Evolutionary conservation across 2,329 filamentous ascomycete species (phyloP).

Genomic region (Aureobasidium sp.): DNA sequence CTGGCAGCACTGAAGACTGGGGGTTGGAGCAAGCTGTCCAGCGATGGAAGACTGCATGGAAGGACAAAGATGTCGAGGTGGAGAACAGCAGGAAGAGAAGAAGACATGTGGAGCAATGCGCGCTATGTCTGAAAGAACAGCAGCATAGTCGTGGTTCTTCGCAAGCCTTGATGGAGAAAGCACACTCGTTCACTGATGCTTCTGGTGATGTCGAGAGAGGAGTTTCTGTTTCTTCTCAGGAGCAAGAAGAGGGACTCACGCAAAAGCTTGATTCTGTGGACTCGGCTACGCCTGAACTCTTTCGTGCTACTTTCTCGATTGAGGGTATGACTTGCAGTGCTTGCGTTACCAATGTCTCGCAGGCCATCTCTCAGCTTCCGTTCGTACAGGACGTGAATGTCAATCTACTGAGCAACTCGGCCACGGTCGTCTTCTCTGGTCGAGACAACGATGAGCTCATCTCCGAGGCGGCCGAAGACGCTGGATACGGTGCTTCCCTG

Average conservation of each 20-base stretch:
- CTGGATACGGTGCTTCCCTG: slow-evolving; percentile 21
- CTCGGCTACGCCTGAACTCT: background rate
- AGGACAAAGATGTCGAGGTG: background rate
- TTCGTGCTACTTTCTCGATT: slow-evolving; percentile 40
- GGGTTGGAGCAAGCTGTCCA: slow-evolving; percentile 17
- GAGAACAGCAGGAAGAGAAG: slow-evolving; percentile 11
- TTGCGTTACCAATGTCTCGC: slow-evolving; percentile 43
- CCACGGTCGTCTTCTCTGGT: slow-evolving; percentile 36
- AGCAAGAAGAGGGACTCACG: background rate
- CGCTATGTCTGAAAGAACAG: slow-evolving; percentile 13
- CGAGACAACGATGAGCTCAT: slow-evolving; percentile 39
- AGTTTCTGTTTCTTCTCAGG: background rate
- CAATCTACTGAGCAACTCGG: slow-evolving; percentile 44
- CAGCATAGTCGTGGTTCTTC: background rate
- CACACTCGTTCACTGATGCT: background rate
- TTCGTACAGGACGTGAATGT: slow-evolving; percentile 43
- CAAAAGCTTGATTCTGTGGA: background rate
- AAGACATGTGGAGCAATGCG: slow-evolving; percentile 15
- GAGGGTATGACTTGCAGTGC: slow-evolving; percentile 53
- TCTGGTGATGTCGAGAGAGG: background rate
- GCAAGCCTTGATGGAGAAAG: background rate
- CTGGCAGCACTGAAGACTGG: background rate
- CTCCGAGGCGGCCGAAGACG: slow-evolving; percentile 32
- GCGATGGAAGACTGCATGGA: slow-evolving; percentile 16
- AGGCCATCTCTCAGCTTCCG: slow-evolving; percentile 36